These are phyloP conservation scores for Botrytis cinerea DNA, from an alignment of 2,329 filamentous ascomycete species.

Conservation along the genomic window DNA sequence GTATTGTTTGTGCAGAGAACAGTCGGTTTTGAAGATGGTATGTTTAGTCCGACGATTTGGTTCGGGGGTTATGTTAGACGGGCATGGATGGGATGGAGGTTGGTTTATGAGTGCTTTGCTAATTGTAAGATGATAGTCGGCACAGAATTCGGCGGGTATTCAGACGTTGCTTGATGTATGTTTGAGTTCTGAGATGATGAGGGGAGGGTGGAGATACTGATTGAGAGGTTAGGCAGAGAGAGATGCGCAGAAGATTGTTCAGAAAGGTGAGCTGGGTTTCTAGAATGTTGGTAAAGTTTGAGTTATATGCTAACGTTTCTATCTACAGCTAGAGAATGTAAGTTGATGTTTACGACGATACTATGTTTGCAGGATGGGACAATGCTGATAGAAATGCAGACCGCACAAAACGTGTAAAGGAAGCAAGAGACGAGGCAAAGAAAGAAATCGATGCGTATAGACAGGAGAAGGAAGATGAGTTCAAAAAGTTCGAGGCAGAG, in stretches of 20 bases:
- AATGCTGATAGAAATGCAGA: conserved; percentile 50
- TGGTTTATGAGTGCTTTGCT: conserved; percentile 23
- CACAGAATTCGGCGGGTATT: conserved; percentile 97
- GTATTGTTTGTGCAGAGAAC: conserved; percentile 15
- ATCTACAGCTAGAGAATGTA: conserved; percentile 81
- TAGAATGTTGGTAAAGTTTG: neutral
- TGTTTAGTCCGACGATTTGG: conserved; percentile 15
- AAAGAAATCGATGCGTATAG: conserved; percentile 96
- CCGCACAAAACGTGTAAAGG: conserved; percentile 95
- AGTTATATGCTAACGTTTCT: conserved; percentile 38
- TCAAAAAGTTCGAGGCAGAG: conserved; percentile 89
- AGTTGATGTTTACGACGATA: conserved; percentile 38
- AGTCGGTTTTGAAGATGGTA: conserved; percentile 36
- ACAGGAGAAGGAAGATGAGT: conserved; percentile 87
- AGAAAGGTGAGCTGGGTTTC: conserved; percentile 69
- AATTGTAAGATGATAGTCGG: conserved; percentile 63
- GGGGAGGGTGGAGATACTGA: conserved; percentile 8
- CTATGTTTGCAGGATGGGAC: conserved; percentile 3
- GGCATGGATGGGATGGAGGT: conserved; percentile 17
- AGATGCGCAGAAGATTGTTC: conserved; percentile 98
- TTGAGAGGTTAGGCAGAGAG: conserved; percentile 73
- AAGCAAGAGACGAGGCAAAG: conserved; percentile 93
- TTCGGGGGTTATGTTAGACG: conserved; percentile 4
- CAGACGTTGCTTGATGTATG: conserved; percentile 97
- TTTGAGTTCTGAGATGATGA: conserved; percentile 18